Evolutionary conservation across 495 filamentous ascomycete species (phyloP), one percentile per base, ranked within the genome.

Genomic region (Venustampulla echinocandica): DNA sequence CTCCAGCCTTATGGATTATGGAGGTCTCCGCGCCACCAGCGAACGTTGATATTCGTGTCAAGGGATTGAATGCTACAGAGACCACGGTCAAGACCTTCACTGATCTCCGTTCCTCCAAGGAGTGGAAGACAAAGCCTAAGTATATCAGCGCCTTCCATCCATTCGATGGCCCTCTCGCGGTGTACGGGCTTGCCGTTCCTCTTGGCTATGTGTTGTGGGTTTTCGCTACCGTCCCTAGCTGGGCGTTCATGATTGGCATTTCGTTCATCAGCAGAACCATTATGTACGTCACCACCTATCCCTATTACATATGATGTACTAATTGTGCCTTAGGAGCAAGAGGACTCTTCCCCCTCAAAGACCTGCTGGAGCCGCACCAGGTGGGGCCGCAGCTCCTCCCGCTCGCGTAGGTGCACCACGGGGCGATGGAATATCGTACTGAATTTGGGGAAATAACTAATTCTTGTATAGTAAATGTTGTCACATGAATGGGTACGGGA

Each of bases 101-200:
- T 47, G 61, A 80, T 51, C 67, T 90, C 24, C 77, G 82, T 52
- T 61, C 73, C 38, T 69, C 79, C 55, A 77, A 84, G 60, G 75
- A 61, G 24, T 84, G 75, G 54, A 70, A 74, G 57, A 62, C 75
- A 57, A 61, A 66, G 17, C 55, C 68, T 23, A 51, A 71, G 14
- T 83, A 86, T 61, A 81, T 88, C 51, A 84, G 87, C 34, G 66
- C 69, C 32, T 82, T 87, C 62, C 87, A 96, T 64, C 88, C 89
- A 22, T 84, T 85, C 44, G 79, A 89, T 57, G 84, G 88, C 44
- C 65, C 64, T 56, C 60, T 93, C 28, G 83, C 81, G 25, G 58
- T 85, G 65, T 69, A 74, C 46, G 73, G 76, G 28, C 57, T 94
- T 43, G 65, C 73, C 13, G 65, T 81, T 23, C 79, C 83, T 9